A percentile compares a stretch with the other conserved stretches of the same genome.
phyloP scores from a whole-genome alignment of 116 monocot species.

The Iris pallida region DNA sequence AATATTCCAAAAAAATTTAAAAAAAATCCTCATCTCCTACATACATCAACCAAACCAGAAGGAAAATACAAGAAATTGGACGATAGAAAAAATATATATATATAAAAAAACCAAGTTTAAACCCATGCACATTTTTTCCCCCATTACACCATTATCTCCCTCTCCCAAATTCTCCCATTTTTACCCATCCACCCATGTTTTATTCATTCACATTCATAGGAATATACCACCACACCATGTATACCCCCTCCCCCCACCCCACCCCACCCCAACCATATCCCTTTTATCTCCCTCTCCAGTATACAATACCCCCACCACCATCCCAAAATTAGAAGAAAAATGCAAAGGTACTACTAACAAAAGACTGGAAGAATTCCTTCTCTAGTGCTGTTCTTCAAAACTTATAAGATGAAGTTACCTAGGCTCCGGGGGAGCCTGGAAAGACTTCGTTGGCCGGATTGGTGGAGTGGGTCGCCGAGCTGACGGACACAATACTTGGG shows the following conservation, averaged over 20 bases:
- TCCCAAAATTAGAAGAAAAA: not conserved
- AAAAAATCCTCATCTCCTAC: not conserved
- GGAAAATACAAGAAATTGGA: not conserved
- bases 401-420: constrained; percentile 18
- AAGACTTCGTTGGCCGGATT: constrained; percentile 18
- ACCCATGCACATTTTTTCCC: not conserved
- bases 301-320: not conserved
- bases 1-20: not conserved
- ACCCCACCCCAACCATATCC: not conserved
- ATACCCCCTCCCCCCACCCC: not conserved
- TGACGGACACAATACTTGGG: constrained; percentile 29
- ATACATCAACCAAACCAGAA: constrained; percentile 1
- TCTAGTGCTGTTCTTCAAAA: not conserved
- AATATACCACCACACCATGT: constrained; percentile 2
- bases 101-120: constrained; percentile 1
- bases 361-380: not conserved
- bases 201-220: not conserved
- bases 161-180: not conserved
- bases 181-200: not conserved
- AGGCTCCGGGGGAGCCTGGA: constrained; percentile 14
- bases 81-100: not conserved
- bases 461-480: constrained; percentile 11
- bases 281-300: not conserved
- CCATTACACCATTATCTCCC: not conserved
- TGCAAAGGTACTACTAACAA: not conserved